Conservation (phyloP, 345 rosid genomes). For the Dovyalis caffra region DNA sequence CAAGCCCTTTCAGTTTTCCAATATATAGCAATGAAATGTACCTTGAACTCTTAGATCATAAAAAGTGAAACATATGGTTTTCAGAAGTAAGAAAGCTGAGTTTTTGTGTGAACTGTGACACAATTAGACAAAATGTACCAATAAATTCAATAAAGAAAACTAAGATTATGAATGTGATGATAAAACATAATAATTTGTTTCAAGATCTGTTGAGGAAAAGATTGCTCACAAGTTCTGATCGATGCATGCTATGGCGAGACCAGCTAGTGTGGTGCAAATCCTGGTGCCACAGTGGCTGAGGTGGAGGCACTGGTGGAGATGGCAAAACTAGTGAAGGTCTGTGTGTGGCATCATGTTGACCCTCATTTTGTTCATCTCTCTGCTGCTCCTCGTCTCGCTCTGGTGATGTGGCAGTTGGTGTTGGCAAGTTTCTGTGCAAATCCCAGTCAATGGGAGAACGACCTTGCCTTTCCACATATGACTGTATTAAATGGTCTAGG, state of each 20-base stretch:
- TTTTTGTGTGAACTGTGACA: neutral
- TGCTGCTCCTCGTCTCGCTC: constrained; percentile 64
- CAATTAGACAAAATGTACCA: neutral
- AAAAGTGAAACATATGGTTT: neutral
- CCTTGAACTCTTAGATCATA: neutral
- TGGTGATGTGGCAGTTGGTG: constrained; percentile 57
- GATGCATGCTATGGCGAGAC: constrained; percentile 87
- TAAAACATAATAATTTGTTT: neutral
- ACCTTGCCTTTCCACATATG: constrained; percentile 90
- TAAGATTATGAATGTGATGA: neutral
- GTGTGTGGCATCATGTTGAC: constrained; percentile 44
- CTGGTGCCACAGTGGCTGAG: constrained; percentile 95
- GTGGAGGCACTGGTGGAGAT: constrained; percentile 85
- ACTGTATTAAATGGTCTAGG: constrained; percentile 89
- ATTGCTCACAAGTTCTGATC: constrained; percentile 82
- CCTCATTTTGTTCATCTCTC: constrained; percentile 57
- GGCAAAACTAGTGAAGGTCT: constrained; percentile 70
- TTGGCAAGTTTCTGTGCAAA: constrained; percentile 69
- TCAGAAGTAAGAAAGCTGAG: neutral
- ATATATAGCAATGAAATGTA: neutral
- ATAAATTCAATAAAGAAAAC: constrained; percentile 3
- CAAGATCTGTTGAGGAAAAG: constrained; percentile 5
- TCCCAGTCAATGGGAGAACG: constrained; percentile 93
- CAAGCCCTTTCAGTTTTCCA: neutral
- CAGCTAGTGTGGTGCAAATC: constrained; percentile 78